Base-by-base conservation (phyloP, 1,284 basidiomycete species). In the Grifola frondosa region DNA sequence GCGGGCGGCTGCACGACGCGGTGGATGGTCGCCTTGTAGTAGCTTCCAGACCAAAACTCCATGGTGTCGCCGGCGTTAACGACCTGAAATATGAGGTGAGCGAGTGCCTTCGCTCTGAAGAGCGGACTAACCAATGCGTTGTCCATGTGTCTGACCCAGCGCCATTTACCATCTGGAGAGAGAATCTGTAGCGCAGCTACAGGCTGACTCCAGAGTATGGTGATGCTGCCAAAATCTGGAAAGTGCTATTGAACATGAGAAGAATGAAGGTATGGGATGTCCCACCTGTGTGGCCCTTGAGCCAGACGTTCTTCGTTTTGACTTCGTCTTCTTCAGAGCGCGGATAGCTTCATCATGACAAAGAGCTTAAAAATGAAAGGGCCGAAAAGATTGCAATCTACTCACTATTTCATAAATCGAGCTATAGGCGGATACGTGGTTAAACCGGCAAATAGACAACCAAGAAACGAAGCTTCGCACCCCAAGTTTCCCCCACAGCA, bases 181-280 rank as follows among this genome's bases (percentile, higher is more conserved):
- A 76, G 60, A 33, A 84, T 80, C 42, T 83, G 81, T 13, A 83
- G 65, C 0, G 66, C 78, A 3, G 74, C 64, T 1, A 82, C 71
- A 0, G 80, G 80, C 42, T 82, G 81, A 33, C 77, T 78, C 65
- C 73, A 81, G 4, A 82, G 60, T 13, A 81, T 70, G 1, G 73
- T 77, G 37, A 83, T 62, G 3, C 68, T 71, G 10, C 75, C 77
- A 45, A 77, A 70, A 53, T 83, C 80, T 81, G 29, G 5, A n/a
- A 3, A n/a, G 7, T 4, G 5, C 11, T 9, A 20, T 45, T 36
- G 2, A 21, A 21, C 19, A 19, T n/a, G 7, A 4, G 15, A 4
- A 20, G 5, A 10, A 4, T 20, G 7, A 7, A 31, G 30, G 30
- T 15, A 20, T 61, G n/a, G n/a, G n/a, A n/a, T n/a, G n/a, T n/a